Percentiles rank a stretch among this genome's conserved stretches.
phyloP scores from a whole-genome alignment of 176 grass and related monocot genomes.

The Carex pumila region DNA sequence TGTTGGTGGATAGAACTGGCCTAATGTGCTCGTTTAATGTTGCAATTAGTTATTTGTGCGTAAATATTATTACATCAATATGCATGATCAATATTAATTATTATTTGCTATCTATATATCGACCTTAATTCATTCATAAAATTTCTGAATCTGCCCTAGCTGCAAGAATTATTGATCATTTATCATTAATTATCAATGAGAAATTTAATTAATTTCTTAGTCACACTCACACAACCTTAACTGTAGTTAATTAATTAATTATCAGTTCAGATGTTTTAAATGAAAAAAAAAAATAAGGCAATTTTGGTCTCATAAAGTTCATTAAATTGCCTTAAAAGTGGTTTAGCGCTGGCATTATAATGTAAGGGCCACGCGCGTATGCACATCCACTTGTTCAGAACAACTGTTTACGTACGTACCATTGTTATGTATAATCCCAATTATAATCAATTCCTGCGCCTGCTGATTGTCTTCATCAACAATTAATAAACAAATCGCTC shows the following conservation, averaged over 20 bases:
- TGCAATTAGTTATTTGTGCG: too few relatives aligned
- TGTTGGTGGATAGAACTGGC: too few relatives aligned
- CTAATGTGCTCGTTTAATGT: too few relatives aligned
- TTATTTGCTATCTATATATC: too few relatives aligned
- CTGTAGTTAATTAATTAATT: not conserved
- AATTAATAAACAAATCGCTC: not conserved
- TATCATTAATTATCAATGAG: too few relatives aligned
- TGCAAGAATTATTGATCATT: too few relatives aligned
- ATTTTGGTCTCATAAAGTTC: not conserved
- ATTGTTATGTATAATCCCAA: not conserved
- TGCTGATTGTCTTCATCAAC: not conserved
- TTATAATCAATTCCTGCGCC: not conserved
- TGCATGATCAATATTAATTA: too few relatives aligned
- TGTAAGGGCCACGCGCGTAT: not conserved
- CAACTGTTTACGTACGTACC: not conserved
- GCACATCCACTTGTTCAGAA: not conserved
- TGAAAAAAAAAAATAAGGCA: not conserved
- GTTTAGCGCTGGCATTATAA: not conserved
- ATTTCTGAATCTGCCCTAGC: too few relatives aligned
- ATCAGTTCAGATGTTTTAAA: not conserved
- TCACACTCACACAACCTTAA: not conserved
- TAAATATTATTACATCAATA: too few relatives aligned
- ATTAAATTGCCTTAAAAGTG: slow-evolving; percentile 1
- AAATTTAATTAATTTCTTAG: too few relatives aligned
- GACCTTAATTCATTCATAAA: too few relatives aligned